These are phyloP conservation scores for Cicer chorassanicum DNA, from an alignment of 306 rosid genomes.

Conservation along the genomic window DNA sequence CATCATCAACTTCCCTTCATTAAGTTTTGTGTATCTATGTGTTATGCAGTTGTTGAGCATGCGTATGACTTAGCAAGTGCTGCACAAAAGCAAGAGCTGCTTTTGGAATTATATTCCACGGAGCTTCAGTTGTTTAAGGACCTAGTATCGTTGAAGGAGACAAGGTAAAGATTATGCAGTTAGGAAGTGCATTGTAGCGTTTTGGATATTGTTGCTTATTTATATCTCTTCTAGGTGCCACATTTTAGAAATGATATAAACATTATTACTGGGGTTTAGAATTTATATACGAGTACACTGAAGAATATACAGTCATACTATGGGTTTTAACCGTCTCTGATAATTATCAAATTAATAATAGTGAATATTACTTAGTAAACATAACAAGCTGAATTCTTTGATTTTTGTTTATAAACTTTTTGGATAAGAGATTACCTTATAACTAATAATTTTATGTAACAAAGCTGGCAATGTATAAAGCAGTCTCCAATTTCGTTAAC, in stretches of 20 bases:
- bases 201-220: constrained; percentile 10
- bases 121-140: constrained; percentile 89
- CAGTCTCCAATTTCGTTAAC: constrained; percentile 12
- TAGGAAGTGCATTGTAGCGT: neutral
- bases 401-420: constrained; percentile 16
- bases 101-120: constrained; percentile 75
- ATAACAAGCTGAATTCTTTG: constrained; percentile 9
- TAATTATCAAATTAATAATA: neutral
- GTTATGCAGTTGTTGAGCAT: constrained; percentile 79
- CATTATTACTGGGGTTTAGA: constrained; percentile 15
- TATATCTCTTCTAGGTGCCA: constrained; percentile 19
- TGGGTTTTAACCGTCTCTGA: constrained; percentile 11
- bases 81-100: constrained; percentile 80
- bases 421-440: neutral
- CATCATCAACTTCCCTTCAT: constrained; percentile 12
- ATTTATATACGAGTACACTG: neutral
- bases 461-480: constrained; percentile 12
- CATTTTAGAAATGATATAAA: constrained; percentile 4
- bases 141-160: constrained; percentile 70
- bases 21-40: constrained; percentile 35
- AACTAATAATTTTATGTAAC: constrained; percentile 2
- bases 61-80: constrained; percentile 81
- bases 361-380: constrained; percentile 9
- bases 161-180: constrained; percentile 64
- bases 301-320: constrained; percentile 18